Base-by-base conservation (phyloP, 768 basidiomycete species). In the Clitopilus passeckerianus region DNA sequence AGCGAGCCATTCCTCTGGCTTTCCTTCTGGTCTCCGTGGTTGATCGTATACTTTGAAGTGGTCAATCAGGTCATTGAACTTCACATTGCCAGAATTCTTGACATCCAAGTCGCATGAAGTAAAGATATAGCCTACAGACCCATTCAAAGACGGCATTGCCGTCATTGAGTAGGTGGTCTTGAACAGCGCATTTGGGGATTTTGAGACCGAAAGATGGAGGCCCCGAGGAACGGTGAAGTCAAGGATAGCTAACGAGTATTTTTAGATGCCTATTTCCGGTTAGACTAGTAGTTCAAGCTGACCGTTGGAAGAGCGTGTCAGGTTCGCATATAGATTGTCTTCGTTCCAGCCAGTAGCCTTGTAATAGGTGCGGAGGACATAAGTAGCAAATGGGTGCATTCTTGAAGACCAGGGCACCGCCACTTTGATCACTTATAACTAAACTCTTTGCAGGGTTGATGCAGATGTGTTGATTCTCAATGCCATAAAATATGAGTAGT, bases 271-370 rank as follows among this genome's bases (percentile, higher is more conserved):
- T 35, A 34, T 59, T 37, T 41, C 55, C 22, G 53, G 27, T 18
- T n/a, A 30, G 44, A 12, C 60, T 9, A 23, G 4, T n/a, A 22
- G n/a, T 34, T 52, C 1, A 60, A n/a, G 41, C 72, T 61, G 34
- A 96, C 94, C 91, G 74, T 83, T 87, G 1, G 95, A 96, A 34
- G 93, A 91, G 57, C 92, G 85, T 0, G 93, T 97, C 46, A 98
- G 66, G 64, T 95, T 93, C 1, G 90, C 85, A 67, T 93, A 98
- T 20, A 96, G 78, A 67, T 96, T 96, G 73, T 98, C 95, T 70
- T 96, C 93, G 66, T 94, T 95, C 96, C 96, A 98, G 62, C 93
- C 91, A 33, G 93, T 97, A n/a, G 86, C 86, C 64, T 84, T 83
- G 78, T 93, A 95, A 73, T 96, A 98, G 71, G 82, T 88, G 63